These are phyloP conservation scores for Spizellomyces sp. DNA, from an alignment of 192 early-diverging fungal genomes.

Conservation along the genomic window DNA sequence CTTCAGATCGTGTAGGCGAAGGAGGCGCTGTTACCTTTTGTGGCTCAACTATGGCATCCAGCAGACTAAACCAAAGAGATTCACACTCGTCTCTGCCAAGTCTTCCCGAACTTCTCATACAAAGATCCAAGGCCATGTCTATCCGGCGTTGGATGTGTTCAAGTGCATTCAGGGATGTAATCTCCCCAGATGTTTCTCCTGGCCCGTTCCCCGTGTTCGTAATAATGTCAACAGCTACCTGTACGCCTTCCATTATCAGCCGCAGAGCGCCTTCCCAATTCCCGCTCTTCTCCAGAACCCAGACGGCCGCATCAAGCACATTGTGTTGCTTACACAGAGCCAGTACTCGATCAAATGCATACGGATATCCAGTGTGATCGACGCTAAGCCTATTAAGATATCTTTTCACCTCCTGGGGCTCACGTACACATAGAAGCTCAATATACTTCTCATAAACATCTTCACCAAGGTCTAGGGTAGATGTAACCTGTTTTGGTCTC, in stretches of 20 bases:
- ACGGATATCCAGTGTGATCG: conserved; percentile 31
- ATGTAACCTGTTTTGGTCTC: neutral
- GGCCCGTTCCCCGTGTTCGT: neutral
- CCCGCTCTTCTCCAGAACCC: conserved; percentile 45
- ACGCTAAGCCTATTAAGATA: conserved; percentile 28
- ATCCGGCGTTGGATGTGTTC: neutral
- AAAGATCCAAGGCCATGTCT: conserved; percentile 32
- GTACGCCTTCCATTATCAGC: conserved; percentile 24
- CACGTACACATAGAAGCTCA: conserved; percentile 28
- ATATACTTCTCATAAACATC: conserved; percentile 38
- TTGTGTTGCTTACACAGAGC: conserved; percentile 27
- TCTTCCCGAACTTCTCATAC: conserved; percentile 21
- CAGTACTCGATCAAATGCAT: conserved; percentile 39
- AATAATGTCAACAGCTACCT: conserved; percentile 9
- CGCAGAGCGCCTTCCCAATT: conserved; percentile 35
- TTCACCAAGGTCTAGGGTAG: neutral
- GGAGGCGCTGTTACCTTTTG: conserved; percentile 19
- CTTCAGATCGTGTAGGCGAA: neutral
- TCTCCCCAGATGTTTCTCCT: neutral
- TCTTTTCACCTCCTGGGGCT: conserved; percentile 27
- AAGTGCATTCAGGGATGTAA: neutral
- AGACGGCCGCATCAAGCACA: conserved; percentile 35
- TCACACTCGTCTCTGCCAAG: conserved; percentile 32
- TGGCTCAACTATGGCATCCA: conserved; percentile 36
- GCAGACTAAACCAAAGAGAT: conserved; percentile 41